These are phyloP conservation scores for Lactarius hengduanensis DNA, from an alignment of 768 basidiomycete species.

Conservation along the genomic window DNA sequence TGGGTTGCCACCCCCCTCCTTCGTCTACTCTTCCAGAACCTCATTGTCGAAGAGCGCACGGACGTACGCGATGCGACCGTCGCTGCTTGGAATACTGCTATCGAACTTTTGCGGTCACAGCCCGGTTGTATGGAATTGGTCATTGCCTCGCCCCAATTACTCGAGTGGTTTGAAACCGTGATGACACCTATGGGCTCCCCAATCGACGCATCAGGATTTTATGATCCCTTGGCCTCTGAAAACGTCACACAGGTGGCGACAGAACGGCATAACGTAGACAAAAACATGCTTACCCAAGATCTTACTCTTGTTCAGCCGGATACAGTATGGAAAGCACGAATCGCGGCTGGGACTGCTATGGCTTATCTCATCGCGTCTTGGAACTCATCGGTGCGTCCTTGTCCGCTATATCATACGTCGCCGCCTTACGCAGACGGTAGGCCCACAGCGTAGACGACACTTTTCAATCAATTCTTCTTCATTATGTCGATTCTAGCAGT, in stretches of 20 bases:
- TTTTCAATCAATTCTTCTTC: constrained; percentile 71
- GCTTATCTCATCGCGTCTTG: constrained; percentile 67
- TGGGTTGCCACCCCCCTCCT: constrained; percentile 82
- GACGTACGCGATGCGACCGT: constrained; percentile 80
- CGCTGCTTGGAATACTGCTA: constrained; percentile 68
- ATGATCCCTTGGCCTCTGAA: constrained; percentile 52
- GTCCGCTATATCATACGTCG: constrained; percentile 4
- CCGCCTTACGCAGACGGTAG: constrained; percentile 26
- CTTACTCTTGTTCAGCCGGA: constrained; percentile 77
- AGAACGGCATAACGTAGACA: constrained; percentile 93
- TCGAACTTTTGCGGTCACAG: constrained; percentile 50
- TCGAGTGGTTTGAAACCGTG: constrained; percentile 84
- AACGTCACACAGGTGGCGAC: constrained; percentile 45
- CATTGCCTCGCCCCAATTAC: constrained; percentile 56
- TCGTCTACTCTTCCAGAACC: constrained; percentile 88
- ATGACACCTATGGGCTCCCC: constrained; percentile 88
- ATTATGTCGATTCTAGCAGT: constrained; percentile 83
- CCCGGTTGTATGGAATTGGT: constrained; percentile 51
- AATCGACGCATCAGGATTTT: constrained; percentile 69
- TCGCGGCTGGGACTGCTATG: constrained; percentile 75
- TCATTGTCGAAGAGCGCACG: constrained; percentile 83
- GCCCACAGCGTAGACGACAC: constrained; percentile 53
- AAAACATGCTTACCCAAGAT: constrained; percentile 91
- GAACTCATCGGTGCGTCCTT: constrained; percentile 54
- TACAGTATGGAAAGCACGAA: constrained; percentile 71